These are phyloP conservation scores for Syzygium aqueum DNA, from an alignment of 345 rosid genomes.

Conservation along the genomic window DNA sequence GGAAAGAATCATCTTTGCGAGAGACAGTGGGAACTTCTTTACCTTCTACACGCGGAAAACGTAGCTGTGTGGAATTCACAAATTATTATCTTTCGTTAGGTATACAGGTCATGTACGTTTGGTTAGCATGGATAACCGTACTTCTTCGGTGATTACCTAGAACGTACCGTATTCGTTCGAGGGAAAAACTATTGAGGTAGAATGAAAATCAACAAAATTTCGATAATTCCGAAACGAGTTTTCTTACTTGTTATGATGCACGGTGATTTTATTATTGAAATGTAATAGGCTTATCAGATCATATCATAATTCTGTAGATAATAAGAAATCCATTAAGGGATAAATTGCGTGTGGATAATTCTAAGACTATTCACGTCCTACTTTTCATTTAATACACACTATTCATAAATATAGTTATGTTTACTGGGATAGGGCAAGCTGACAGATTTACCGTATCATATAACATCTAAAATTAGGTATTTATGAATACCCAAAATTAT, in stretches of 20 bases:
- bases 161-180: background rate
- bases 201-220: background rate
- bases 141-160: too few species aligned
- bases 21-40: background rate
- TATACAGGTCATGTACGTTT: background rate
- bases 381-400: background rate
- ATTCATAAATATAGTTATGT: background rate
- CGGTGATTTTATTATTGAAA: fast-evolving
- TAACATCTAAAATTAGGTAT: background rate
- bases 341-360: fast-evolving
- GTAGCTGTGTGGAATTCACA: background rate
- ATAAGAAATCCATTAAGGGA: background rate
- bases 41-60: background rate
- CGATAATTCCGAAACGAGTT: too few species aligned
- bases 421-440: fast-evolving
- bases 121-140: background rate
- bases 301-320: fast-evolving
- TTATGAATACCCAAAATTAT: background rate
- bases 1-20: background rate
- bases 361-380: background rate
- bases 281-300: background rate
- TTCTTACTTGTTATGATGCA: background rate
- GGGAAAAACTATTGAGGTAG: background rate
- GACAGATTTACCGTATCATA: fast-evolving
- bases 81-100: background rate